Evolutionary conservation across 441 rosid species (phyloP), one percentile per base, ranked within the genome.

Genomic region (Gossypium aridum): DNA sequence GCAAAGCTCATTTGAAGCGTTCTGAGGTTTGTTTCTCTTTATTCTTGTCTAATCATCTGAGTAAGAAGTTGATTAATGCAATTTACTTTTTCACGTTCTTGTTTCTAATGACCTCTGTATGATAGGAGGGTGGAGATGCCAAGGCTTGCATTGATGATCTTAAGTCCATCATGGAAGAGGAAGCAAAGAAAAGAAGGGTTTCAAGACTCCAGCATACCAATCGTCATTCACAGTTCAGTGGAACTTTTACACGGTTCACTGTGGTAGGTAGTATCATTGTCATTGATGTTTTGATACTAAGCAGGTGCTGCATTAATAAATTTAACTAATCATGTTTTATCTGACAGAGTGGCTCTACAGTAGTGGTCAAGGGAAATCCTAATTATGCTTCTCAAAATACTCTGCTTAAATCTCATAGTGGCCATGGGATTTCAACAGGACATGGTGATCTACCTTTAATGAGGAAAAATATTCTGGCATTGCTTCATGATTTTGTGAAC

Each of bases 171-270:
- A 91, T 91, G 88, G 87, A 88, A 76, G 92, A 85, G 78, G 98
- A 91, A 85, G 76, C 86, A 82, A 83, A 76, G 77, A 94, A 85
- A 77, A 87, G 82, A 84, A 91, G 84, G 88, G 89, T 83, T 78
- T 85, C 89, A 51, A 86, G 88, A 77, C 80, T 79, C 61, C 81
- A 79, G 26, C 83, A 80, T 66, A 69, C 79, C 3, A 80, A 64
- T 75, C 92, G 91, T 39, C 96, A 91, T 83, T 92, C 98, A 54
- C 96, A 90, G 75, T 92, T 93, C 80, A 85, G 90, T 78, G 98
- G 99, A 83, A 91, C 97, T 74, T 96, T 92, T 86, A 82, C 96
- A 9, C 89, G 98, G 69, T 77, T 86, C 78, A 78, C 93, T 63
- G 86, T 96, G 95, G 99, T 96, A 85, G 23, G 86, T 57, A 43